Evolutionary conservation across 768 basidiomycete genomes (phyloP), one percentile per base, ranked within the genome.

Genomic region (Auriscalpium orientale): DNA sequence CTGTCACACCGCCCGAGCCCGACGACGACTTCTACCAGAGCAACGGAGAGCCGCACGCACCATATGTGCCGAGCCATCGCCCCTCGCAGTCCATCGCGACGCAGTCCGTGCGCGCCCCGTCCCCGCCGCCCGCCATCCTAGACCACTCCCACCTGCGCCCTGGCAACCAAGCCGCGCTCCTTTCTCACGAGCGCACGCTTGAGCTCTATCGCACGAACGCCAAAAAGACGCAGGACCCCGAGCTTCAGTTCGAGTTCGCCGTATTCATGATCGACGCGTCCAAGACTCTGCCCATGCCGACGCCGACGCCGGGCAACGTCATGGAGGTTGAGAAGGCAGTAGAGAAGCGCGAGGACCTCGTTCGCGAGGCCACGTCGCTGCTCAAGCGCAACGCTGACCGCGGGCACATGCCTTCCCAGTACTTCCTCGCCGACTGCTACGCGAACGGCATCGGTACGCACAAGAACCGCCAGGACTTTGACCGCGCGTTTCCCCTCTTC

Each of bases 211-310:
- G 97, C 48, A 84, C 87, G 46, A 99, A 99, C 71, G 97, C 95
- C 35, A 97, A 95, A 76, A 98, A 98, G 75, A 97, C 95, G 0
- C 93, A 97, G 74, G 93, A 98, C 70, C 95, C 95, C 0, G 92
- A 98, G 65, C 76, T 98, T 55, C 95, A 95, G 68, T 98, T 94
- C 76, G 97, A 99, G 69, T 98, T 99, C 63, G 92, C 95, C 43
- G 91, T 95, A 9, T 98, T 98, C 79, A 94, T 98, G 89, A 89
- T 99, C 67, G 97, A 98, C 66, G 92, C 95, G 49, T 90, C 93
- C 49, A 97, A 95, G 71, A 84, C 87, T 2, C 82, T 93, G 68
- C 87, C 87, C 44, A 84, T 90, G 55, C 90, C 91, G 5, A 74
- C 73, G 3, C 79, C 74, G 15, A 85, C 86, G 2, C 78, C 82